Base-by-base conservation (phyloP, 2,329 filamentous ascomycete genomes). In the Cercospora brassicicola region DNA sequence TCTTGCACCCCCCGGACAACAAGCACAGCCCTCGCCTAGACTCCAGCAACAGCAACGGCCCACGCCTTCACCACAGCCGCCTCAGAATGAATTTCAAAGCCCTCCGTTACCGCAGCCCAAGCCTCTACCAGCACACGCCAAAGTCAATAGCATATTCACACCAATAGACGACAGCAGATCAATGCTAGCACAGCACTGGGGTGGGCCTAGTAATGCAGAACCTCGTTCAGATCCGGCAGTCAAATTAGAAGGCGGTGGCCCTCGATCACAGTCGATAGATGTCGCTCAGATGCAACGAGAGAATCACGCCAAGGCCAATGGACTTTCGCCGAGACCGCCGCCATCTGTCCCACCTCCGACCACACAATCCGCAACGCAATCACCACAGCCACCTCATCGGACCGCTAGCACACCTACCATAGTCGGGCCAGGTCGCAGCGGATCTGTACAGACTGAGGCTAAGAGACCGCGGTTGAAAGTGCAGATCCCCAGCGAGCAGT, bases 141-240 rank as follows among this genome's bases (percentile, higher is more conserved):
- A 94, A 78, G 90, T 90, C 23, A 90, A 94, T 77, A 97, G 94
- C 79, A 98, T 99, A 68, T 98, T 98, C 78, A 99, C 95, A 0
- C 95, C 95, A 0, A 96, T 99, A 70, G 95, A 98, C 75, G 94
- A 97, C 78, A 93, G 91, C 74, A 88, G 92, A 59, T 97, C 94
- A 1, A 90, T 97, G 67, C 82, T 97, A 53, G 93, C 92, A 11
- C 92, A 94, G 72, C 93, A 97, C 78, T 89, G 83, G 83, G 83
- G 82, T 28, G 72, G 88, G 9, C 84, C 86, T 2, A 88, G 84
- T 59, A 83, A 83, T 71, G 80, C 85, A 59, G 77, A 80, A 23
- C 78, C 80, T 23, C 82, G 81, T 67, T 78, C 76, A 56, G 84
- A 86, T 55, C 75, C 78, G n/a, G 63, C 77, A 2, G 75, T 80